These are phyloP conservation scores for Chlamydomonas incerta DNA, from an alignment of 139 green algal genomes.

Conservation along the genomic window DNA sequence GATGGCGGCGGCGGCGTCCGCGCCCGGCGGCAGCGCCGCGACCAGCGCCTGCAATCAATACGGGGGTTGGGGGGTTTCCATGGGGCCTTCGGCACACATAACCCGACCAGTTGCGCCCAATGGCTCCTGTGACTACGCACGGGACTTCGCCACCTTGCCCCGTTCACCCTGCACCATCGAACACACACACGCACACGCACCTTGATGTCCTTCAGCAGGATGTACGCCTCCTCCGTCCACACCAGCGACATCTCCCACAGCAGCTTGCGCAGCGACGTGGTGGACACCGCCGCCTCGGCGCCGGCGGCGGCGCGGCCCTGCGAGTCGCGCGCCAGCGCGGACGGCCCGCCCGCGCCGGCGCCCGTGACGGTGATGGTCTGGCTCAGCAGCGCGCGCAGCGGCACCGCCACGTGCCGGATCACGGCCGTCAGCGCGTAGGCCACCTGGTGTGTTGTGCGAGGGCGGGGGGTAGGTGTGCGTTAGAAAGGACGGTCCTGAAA, in stretches of 20 bases:
- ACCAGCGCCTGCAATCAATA: constrained; percentile 29
- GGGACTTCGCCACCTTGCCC: no score
- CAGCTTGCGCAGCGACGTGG: constrained; percentile 43
- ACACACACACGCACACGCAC: no score
- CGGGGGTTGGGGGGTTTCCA: neutral
- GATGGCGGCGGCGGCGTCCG: neutral
- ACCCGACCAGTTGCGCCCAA: no score
- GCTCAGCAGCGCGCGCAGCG: constrained; percentile 27
- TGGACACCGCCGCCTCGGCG: neutral
- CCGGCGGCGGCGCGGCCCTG: neutral
- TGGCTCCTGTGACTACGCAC: no score
- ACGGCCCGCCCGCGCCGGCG: neutral
- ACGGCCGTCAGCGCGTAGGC: constrained; percentile 76
- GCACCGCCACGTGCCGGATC: constrained; percentile 31
- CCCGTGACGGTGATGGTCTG: neutral
- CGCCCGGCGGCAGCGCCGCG: neutral
- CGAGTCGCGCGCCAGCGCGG: constrained; percentile 13
- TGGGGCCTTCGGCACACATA: neutral
- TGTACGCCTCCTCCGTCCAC: constrained; percentile 70
- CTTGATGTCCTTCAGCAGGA: constrained; percentile 33
- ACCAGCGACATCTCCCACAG: constrained; percentile 70
- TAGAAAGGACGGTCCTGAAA: no score
- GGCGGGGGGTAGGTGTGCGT: no score
- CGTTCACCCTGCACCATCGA: no score
- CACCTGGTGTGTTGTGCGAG: no score